These are phyloP conservation scores for Nothomitra cinnamomea DNA, from an alignment of 2,329 filamentous ascomycete genomes.

Conservation along the genomic window DNA sequence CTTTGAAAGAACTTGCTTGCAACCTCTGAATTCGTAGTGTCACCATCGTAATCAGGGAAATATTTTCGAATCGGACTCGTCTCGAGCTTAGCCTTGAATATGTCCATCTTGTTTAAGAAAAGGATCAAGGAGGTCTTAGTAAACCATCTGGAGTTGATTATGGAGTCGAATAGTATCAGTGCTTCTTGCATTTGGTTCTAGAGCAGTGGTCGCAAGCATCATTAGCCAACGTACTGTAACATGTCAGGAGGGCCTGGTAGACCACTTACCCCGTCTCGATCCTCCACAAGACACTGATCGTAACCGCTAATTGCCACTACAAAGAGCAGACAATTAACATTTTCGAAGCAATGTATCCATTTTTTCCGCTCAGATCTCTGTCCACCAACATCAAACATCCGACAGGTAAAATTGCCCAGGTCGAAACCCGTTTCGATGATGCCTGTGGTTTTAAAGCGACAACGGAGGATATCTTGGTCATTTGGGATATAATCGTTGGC, in stretches of 20 bases:
- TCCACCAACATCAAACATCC: slow-evolving; percentile 95
- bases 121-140: slow-evolving; percentile 57
- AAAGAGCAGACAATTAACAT: slow-evolving; percentile 82
- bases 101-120: slow-evolving; percentile 60
- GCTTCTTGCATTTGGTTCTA: slow-evolving; percentile 89
- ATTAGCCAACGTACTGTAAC: slow-evolving; percentile 33
- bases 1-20: slow-evolving; percentile 69
- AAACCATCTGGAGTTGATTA: slow-evolving; percentile 57
- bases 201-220: too few relatives aligned
- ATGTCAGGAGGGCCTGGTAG: neutral
- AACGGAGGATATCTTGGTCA: slow-evolving; percentile 86
- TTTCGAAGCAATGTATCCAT: slow-evolving; percentile 98
- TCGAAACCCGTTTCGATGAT: slow-evolving; percentile 95
- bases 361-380: slow-evolving; percentile 95
- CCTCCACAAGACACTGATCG: slow-evolving; percentile 89
- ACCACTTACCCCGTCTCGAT: slow-evolving; percentile 63
- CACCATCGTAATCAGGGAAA: slow-evolving; percentile 62
- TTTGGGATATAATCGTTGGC: slow-evolving; percentile 62
- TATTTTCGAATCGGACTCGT: slow-evolving; percentile 61
- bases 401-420: slow-evolving; percentile 83
- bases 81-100: slow-evolving; percentile 58
- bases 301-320: slow-evolving; percentile 92
- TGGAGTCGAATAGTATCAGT: slow-evolving; percentile 52
- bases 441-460: slow-evolving; percentile 94
- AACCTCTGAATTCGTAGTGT: slow-evolving; percentile 52